Conservation (phyloP, 73 alveolate species). For the Paramecium bursaria region DNA sequence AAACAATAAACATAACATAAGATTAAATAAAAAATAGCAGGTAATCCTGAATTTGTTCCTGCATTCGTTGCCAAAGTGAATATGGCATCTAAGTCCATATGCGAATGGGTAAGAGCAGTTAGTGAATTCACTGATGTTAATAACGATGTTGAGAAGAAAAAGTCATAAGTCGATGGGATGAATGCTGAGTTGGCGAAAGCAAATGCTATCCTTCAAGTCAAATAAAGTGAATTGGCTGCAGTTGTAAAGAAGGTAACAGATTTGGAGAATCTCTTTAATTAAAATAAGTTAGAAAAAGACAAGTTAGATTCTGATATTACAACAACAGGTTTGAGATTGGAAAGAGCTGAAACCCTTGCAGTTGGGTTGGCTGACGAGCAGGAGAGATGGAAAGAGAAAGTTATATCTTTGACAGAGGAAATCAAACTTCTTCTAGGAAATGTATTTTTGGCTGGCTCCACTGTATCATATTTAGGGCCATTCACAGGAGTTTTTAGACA, state of each 20-base stretch:
- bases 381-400: slow-evolving; percentile 94
- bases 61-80: slow-evolving; percentile 73
- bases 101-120: slow-evolving; percentile 84
- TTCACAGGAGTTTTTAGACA: slow-evolving; percentile 91
- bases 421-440: slow-evolving; percentile 87
- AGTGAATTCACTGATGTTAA: slow-evolving; percentile 75
- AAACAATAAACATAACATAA: slow-evolving; percentile 68
- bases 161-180: slow-evolving; percentile 85
- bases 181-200: slow-evolving; percentile 83
- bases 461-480: slow-evolving; percentile 95
- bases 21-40: slow-evolving; percentile 72
- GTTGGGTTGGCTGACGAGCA: slow-evolving; percentile 93
- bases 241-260: slow-evolving; percentile 88
- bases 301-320: slow-evolving; percentile 86
- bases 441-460: slow-evolving; percentile 90
- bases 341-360: slow-evolving; percentile 93
- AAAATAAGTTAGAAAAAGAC: slow-evolving; percentile 84
- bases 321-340: slow-evolving; percentile 84
- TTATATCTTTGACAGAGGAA: slow-evolving; percentile 76
- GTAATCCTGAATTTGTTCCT: slow-evolving; percentile 80
- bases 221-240: slow-evolving; percentile 81
- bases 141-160: slow-evolving; percentile 83
- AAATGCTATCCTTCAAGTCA: slow-evolving; percentile 83
- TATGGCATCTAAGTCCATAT: slow-evolving; percentile 79
- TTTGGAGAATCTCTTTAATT: slow-evolving; percentile 85